Evolutionary conservation across 257 asterid genomes (phyloP), one percentile per base, ranked within the genome.

Genomic region (Plantago elongata): DNA sequence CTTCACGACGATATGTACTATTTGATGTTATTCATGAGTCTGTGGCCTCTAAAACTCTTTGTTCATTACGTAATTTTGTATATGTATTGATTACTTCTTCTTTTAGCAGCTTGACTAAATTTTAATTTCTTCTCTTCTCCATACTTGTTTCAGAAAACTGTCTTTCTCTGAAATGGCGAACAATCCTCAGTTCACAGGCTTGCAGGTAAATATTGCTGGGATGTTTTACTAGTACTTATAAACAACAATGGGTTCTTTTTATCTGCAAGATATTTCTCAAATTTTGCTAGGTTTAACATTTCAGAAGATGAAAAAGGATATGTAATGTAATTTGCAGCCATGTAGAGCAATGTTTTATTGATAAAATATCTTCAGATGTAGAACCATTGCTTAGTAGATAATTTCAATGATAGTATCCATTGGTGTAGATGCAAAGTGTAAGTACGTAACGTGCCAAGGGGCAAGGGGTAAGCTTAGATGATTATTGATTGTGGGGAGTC

Each of bases 151-250:
- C 86, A 81, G 86, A 65, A 54, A 51, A 56, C 61, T 54, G 65
- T 17, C 71, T 63, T 75, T 62, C 61, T 77, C 63, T 38, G 76
- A 62, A 70, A 81, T 81, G 86, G 76, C 77, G 68, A 77, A 77
- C 59, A 78, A 77, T 48, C 65, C 83, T 64, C 86, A 68, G 42
- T 51, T 77, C 71, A 50, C 75, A 38, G 83, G 86, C 60, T 63
- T 75, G 75, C 83, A 81, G 86, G 86, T 81, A 77, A 77, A 63
- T 10, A 45, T 61, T 22, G 51, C 43, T 14, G 11, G 30, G 45
- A 66, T 48, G 60, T 63, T 50, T 71, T 62, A 14, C 48, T 10
- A 9, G 50, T 62, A 55, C 40, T 54, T 22, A 22, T 22, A 1
- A 22, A 37, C 43, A 11, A 42, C 46, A 38, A 15, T 30, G 57